Percentiles rank a stretch among this genome's conserved stretches.
Conservation (phyloP, 1,284 basidiomycete species). For the Taiwanofungus camphoratus region DNA sequence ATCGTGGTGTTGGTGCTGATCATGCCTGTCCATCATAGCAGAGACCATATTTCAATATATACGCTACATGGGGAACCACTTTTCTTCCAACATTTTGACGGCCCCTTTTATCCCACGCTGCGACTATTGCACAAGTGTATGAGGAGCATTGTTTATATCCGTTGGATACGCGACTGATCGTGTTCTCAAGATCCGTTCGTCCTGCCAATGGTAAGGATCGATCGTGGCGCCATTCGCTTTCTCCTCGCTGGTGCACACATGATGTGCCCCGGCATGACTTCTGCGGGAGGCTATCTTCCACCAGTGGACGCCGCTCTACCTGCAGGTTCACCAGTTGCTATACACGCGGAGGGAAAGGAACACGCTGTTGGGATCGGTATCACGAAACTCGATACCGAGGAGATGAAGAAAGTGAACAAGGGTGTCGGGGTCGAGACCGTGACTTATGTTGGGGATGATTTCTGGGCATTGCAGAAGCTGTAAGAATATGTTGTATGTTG, state of each 20-base stretch:
- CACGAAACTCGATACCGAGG: conserved; percentile 79
- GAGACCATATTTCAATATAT: conserved; percentile 94
- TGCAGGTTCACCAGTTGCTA: conserved; percentile 73
- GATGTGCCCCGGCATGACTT: conserved; percentile 97
- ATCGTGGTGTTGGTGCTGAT: conserved; percentile 10
- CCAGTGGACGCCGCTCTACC: conserved; percentile 65
- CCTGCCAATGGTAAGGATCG: conserved; percentile 85
- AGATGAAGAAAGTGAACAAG: conserved; percentile 88
- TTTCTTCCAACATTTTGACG: conserved; percentile 98
- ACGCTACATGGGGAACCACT: conserved; percentile 83
- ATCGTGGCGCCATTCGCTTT: conserved; percentile 97
- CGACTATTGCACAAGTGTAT: conserved; percentile 89
- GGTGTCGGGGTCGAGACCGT: conserved; percentile 87
- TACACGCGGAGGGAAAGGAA: conserved; percentile 95
- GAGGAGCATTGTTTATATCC: conserved; percentile 28
- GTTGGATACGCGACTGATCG: conserved; percentile 2
- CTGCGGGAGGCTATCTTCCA: conserved; percentile 85
- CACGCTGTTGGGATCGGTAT: conserved; percentile 87
- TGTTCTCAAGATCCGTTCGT: conserved; percentile 73
- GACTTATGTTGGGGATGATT: conserved; percentile 84
- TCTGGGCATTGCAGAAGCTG: conserved; percentile 77
- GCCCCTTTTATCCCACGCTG: conserved; percentile 86
- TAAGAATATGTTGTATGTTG: conserved; percentile 28
- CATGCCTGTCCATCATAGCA: conserved; percentile 45
- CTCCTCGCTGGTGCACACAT: conserved; percentile 90